These are phyloP conservation scores for Urochloa ruziziensis DNA, from an alignment of 176 grass and related monocot species.

Conservation along the genomic window DNA sequence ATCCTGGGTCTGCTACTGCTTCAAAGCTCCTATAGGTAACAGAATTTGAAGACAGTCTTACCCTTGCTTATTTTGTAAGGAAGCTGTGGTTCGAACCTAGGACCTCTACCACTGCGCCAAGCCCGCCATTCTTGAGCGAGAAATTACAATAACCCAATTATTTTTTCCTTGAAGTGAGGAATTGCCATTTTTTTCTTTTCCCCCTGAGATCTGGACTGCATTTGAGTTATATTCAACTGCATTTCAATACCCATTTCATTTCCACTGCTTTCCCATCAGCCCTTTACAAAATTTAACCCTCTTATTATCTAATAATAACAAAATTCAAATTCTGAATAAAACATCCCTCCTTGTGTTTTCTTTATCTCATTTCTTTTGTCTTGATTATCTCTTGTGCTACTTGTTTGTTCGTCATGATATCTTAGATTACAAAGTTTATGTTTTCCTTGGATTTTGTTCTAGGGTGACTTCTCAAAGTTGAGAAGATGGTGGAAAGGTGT, in stretches of 20 bases:
- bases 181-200: neutral
- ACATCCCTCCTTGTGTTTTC: neutral
- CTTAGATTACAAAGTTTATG: constrained; percentile 12
- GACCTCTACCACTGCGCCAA: neutral
- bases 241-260: neutral
- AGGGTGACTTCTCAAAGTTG: constrained; percentile 62
- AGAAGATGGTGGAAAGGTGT: constrained; percentile 99
- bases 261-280: neutral
- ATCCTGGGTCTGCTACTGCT: no score
- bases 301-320: neutral
- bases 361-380: neutral
- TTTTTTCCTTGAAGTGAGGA: neutral
- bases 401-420: constrained; percentile 9
- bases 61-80: neutral
- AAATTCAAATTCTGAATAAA: neutral
- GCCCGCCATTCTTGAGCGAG: neutral
- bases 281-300: neutral
- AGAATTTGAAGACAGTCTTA: neutral
- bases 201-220: neutral
- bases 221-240: neutral
- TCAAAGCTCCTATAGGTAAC: neutral
- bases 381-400: neutral
- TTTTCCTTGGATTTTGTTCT: constrained; percentile 10
- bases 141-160: neutral
- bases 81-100: neutral